Evolutionary conservation across 805 yeast genomes (phyloP).

Genomic region (Candida sanyiensis): DNA sequence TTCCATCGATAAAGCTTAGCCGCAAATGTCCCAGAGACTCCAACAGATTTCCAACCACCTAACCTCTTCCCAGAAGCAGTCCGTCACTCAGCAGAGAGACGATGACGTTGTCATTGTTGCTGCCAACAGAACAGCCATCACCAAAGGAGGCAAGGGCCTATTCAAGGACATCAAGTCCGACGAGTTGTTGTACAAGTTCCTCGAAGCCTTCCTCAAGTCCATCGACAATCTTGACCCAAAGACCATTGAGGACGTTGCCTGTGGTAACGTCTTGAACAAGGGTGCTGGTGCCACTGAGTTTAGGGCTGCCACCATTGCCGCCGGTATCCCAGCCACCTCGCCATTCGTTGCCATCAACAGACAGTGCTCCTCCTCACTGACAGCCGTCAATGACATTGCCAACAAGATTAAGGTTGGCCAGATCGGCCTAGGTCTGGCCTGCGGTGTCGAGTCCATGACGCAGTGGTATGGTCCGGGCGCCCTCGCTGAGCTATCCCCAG

Average conservation of each 20-base stretch:
- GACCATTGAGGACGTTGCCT: slow-evolving; percentile 75
- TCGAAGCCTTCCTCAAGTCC: slow-evolving; percentile 54
- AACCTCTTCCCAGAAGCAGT: slow-evolving; percentile 11
- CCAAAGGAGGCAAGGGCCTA: slow-evolving; percentile 81
- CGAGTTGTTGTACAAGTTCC: slow-evolving; percentile 62
- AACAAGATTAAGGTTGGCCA: slow-evolving; percentile 83
- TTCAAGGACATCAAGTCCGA: slow-evolving; percentile 82
- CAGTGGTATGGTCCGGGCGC: slow-evolving; percentile 78
- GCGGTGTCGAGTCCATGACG: slow-evolving; percentile 95
- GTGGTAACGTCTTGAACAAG: slow-evolving; percentile 86
- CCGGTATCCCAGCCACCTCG: slow-evolving; percentile 78
- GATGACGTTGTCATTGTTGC: slow-evolving; percentile 88
- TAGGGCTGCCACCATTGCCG: slow-evolving; percentile 85
- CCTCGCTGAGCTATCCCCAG: slow-evolving; percentile 53
- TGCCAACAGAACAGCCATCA: slow-evolving; percentile 86
- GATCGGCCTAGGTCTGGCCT: slow-evolving; percentile 85
- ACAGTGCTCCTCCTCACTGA: slow-evolving; percentile 92
- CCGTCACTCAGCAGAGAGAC: slow-evolving; percentile 13
- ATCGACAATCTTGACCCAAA: slow-evolving; percentile 42
- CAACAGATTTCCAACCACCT: slow-evolving; percentile 31
- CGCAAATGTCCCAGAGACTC: slow-evolving; percentile 28
- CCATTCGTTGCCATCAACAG: slow-evolving; percentile 85
- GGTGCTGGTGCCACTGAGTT: slow-evolving; percentile 96
- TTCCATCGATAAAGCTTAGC: no score
- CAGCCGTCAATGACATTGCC: slow-evolving; percentile 86